Evolutionary conservation across 225 moss, liverwort and hornwort genomes (phyloP), one percentile per base, ranked within the genome.

Genomic region (Rhytidiadelphus loreus): DNA sequence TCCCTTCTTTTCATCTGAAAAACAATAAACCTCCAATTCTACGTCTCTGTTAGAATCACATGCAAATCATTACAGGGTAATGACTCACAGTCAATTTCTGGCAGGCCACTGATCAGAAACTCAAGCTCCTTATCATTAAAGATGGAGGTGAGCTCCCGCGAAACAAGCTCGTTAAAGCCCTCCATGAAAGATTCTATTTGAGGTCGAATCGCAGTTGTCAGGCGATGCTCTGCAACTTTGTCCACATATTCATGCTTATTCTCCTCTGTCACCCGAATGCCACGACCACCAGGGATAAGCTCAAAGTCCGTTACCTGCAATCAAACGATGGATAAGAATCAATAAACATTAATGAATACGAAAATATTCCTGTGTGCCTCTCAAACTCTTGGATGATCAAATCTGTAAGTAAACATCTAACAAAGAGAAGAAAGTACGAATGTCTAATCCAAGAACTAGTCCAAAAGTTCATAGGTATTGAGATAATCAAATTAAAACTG

Each of bases 181-280:
- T 96, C 94, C 96, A 30, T 8, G 7, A 30, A 62, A 4, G 30
- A 96, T 75, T 92, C 94, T 46, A 97, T 96, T 88, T 98, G 97
- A 64, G 97, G 96, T 90, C 94, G 89, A 85, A 98, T 97, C 41
- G 95, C 95, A 69, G 95, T 98, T 83, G 98, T 98, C 82, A 98
- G 89, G 41, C 95, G 95, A 95, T 96, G 97, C 88, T 98, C 96
- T 68, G 96, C 96, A 83, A 98, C 95, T 61, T 94, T 95, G 88
- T 97, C 97, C 57, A 96, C 96, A 79, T 96, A 98, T 69, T 98
- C 95, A 88, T 95, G 96, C 87, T 98, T 98, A 70, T 95, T 98
- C 71, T 98, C 95, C 87, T 94, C 7, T 8, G 15, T 96, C 60
- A 98, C 98, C 78, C 94, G 93, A 85, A 95, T 95, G 61, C 95